A percentile compares a stretch with the other conserved stretches of the same genome.
Conservation (phyloP, 306 rosid genomes). For the Sphenostylis stenocarpa region DNA sequence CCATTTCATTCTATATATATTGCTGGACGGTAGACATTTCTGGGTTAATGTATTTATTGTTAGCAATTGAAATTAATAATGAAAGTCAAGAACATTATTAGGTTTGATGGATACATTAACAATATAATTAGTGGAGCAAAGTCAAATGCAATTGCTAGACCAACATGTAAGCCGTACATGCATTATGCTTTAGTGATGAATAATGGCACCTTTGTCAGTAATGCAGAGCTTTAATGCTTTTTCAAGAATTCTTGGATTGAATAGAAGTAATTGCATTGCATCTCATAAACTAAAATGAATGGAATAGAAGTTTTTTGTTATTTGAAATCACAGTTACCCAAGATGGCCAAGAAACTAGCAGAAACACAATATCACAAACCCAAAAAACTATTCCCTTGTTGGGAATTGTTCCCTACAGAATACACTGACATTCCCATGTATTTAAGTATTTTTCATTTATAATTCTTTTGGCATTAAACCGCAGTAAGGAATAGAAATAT, state of each 20-base stretch:
- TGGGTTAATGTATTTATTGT: not conserved
- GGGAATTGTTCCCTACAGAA: conserved; percentile 47
- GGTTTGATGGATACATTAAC: not conserved
- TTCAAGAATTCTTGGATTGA: not conserved
- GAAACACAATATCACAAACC: not conserved
- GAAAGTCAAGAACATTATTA: conserved; percentile 24
- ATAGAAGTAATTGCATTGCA: not conserved
- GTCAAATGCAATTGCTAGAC: conserved; percentile 7
- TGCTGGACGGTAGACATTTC: not conserved
- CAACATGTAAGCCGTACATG: not conserved
- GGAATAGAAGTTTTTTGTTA: not conserved
- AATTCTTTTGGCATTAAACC: not conserved
- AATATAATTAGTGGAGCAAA: conserved; percentile 21
- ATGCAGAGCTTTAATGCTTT: conserved; percentile 23
- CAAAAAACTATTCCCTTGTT: conserved; percentile 19
- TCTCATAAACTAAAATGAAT: not conserved
- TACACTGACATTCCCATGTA: conserved; percentile 43
- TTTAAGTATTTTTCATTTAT: not conserved
- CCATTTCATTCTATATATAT: not conserved
- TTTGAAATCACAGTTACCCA: conserved; percentile 12
- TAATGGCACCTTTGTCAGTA: not conserved
- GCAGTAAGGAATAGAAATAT: no score
- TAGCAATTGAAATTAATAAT: not conserved
- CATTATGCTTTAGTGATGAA: conserved; percentile 24
- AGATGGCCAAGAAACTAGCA: not conserved